Percentiles rank a stretch among this genome's conserved stretches.
These are phyloP conservation scores for Podaxis carcinomalis DNA, from an alignment of 768 basidiomycete species.

Conservation along the genomic window DNA sequence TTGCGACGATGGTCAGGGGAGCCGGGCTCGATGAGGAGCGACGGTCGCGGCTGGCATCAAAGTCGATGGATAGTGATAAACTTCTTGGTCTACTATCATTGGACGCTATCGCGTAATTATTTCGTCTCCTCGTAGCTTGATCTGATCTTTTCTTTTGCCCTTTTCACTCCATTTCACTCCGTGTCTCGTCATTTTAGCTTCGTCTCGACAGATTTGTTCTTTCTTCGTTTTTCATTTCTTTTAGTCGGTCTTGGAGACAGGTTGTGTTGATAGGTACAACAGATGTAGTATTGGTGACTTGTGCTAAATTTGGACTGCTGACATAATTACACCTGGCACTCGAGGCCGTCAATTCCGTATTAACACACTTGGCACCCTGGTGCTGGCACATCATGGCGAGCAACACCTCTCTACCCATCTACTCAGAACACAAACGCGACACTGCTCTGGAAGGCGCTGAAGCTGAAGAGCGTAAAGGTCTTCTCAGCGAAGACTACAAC, in stretches of 20 bases:
- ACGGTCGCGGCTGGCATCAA: constrained; percentile 50
- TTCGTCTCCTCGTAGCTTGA: constrained; percentile 7
- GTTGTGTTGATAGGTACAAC: constrained; percentile 3
- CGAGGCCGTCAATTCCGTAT: not conserved
- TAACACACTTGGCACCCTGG: not conserved
- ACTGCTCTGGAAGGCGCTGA: not conserved
- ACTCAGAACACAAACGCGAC: not conserved
- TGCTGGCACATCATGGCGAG: not conserved
- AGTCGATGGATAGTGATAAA: constrained; percentile 56
- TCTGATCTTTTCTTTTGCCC: constrained; percentile 13
- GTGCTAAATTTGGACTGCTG: not conserved
- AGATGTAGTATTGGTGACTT: not conserved
- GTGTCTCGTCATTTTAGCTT: not conserved
- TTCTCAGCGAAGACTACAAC: constrained; percentile 29
- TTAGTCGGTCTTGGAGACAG: not conserved
- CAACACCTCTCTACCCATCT: not conserved
- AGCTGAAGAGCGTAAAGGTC: constrained; percentile 35
- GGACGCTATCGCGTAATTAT: constrained; percentile 15
- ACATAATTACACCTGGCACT: not conserved
- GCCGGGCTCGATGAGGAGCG: constrained; percentile 64
- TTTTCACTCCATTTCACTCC: not conserved
- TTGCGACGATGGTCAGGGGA: constrained; percentile 72
- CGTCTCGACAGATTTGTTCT: not conserved
- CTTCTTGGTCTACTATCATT: constrained; percentile 58
- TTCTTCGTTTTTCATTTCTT: not conserved